Evolutionary conservation across 1,284 basidiomycete genomes (phyloP).

Genomic region (Pseudozyma hubeiensis): DNA sequence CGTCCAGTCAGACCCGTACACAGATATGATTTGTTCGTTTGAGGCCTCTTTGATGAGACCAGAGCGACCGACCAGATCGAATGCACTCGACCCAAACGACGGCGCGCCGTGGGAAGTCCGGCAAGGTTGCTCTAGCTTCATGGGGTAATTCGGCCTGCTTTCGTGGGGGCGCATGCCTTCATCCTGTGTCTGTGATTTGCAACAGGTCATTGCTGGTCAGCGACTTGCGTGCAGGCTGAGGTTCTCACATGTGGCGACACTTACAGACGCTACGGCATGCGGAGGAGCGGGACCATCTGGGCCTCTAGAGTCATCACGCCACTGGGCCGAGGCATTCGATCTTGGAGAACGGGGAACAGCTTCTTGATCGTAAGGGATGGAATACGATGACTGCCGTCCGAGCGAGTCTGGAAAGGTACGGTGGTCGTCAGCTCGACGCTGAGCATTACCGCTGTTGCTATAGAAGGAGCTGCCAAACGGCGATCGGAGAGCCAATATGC

Average conservation of each 20-base stretch:
- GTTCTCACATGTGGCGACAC: background rate
- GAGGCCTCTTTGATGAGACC: background rate
- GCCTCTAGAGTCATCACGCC: slow-evolving; percentile 5
- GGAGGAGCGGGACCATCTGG: background rate
- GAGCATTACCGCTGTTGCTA: slow-evolving; percentile 1
- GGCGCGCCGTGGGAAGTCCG: background rate
- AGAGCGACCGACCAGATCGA: background rate
- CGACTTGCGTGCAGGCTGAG: background rate
- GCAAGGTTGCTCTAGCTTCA: slow-evolving; percentile 14
- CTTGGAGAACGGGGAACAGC: slow-evolving; percentile 8
- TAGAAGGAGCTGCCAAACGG: slow-evolving; percentile 19
- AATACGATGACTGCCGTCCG: background rate
- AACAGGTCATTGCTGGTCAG: background rate
- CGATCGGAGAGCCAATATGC: slow-evolving; percentile 17
- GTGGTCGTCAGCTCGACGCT: slow-evolving; percentile 8
- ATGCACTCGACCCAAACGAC: background rate
- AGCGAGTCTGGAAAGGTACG: slow-evolving; percentile 6
- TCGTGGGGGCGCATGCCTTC: slow-evolving; percentile 5
- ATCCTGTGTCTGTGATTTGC: background rate
- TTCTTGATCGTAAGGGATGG: slow-evolving; percentile 14
- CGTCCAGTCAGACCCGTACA: slow-evolving; percentile 10
- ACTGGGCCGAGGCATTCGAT: slow-evolving; percentile 2
- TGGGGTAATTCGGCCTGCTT: slow-evolving; percentile 1
- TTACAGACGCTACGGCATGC: slow-evolving; percentile 4
- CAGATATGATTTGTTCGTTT: background rate